Base-by-base conservation (phyloP, 257 asterid species). In the Solanum sejunctum region DNA sequence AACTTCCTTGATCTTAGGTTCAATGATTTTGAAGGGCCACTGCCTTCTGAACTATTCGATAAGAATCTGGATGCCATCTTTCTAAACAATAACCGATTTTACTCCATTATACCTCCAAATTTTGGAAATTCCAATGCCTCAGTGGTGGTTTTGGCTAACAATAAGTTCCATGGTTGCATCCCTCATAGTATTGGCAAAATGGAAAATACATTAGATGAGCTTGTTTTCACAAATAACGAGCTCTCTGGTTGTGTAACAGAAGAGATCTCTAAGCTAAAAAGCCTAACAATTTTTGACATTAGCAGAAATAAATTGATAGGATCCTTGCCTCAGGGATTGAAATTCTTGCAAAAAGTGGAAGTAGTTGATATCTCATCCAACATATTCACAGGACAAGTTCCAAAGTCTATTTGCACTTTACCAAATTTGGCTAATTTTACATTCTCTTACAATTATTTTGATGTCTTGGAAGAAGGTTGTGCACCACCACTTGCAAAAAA, bases 211-310 rank as follows among this genome's bases (percentile, higher is more conserved):
- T 12, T 95, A 28, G 93, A 95, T 64, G 97, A 95, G 84, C 18
- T 95, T 36, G 81, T 88, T 7, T 23, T 88, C 3, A 63, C 95
- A 2, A 60, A 87, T 43, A 94, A 94, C n/a, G 82, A 55, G 3
- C 86, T 95, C 41, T 91, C 98, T 0, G 99, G 99, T 6, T 95
- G 99, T 57, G 55, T 95, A 85, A 96, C 99, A 0, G 97, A 95
- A 47, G 95, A 94, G 71, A 86, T 95, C 71, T 89, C 94, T 2
- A 12, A 86, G n/a, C 70, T 94, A 71, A 88, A 89, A 26, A 56
- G 90, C 1, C 28, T 92, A 1, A 91, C 90, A 5, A 86, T 94
- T 47, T 88, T 95, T 0, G 98, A 95, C 60, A 78, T 94, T 12
- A 90, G 94, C 23, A 23, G 71, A 13, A 95, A 95, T 84, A 89